Evolutionary conservation across 768 basidiomycete genomes (phyloP), one percentile per base, ranked within the genome.

Genomic region (Pleurotus eryngii): DNA sequence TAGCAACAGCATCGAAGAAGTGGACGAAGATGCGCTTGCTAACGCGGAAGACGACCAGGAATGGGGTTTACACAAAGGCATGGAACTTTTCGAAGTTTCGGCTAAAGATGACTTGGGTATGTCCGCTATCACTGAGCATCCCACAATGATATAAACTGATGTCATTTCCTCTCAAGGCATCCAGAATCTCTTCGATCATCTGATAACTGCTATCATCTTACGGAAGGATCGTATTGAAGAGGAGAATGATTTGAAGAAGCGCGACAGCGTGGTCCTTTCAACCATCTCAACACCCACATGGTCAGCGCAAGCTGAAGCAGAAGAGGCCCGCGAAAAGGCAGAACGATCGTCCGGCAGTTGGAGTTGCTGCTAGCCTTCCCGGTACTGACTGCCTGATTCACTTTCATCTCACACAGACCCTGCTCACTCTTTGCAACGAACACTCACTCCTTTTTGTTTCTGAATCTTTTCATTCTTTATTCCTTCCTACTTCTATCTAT

Each of bases 41-140:
- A 73, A 74, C 6, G 69, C 68, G 3, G 71, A 67, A 7, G 78
- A 82, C 35, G 82, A 83, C 57, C 74, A 74, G 40, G 88, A 89
- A 66, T 91, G 89, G 87, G 89, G 90, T 4, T 77, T 89, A 39
- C 84, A 80, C 67, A 89, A 88, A 67, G 89, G 85, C 60, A 92
- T 95, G 85, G 89, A 90, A 65, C 79, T 95, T 15, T 92, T 90
- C 61, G 92, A 96, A 68, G 92, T 96, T 17, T 95, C 92, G 45
- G 89, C 95, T 54, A 95, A 95, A 72, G 92, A 95, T 64, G 89
- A 91, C 66, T 66, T 74, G 30, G 94, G 93, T 94, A 60, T 61
- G 84, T 40, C 59, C 56, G 56, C 61, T 46, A 57, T 57, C 38
- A 12, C 6, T 12, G 12, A 42, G 24, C 30, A 35, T 11, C 30